Evolutionary conservation across 2,329 filamentous ascomycete genomes (phyloP).

Genomic region (Samsoniella hepiali): DNA sequence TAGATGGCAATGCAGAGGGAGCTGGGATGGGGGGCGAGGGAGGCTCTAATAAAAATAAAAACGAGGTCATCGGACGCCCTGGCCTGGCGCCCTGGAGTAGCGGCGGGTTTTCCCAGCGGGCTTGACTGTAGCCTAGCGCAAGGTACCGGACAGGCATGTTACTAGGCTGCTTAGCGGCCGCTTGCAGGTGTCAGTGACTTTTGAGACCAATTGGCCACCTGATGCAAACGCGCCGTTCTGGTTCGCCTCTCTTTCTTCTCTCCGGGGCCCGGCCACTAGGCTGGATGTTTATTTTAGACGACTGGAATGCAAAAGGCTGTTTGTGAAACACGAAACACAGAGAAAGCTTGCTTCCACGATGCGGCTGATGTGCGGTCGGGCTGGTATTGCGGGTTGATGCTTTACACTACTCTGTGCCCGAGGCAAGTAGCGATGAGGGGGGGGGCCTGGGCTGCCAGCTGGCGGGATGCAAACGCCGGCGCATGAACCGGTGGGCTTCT

Average conservation of each 20-base stretch:
- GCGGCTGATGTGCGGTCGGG: neutral
- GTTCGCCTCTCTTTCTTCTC: neutral
- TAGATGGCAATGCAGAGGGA: neutral
- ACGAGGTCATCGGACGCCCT: neutral
- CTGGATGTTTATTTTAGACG: neutral
- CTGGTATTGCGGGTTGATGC: neutral
- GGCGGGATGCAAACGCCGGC: neutral
- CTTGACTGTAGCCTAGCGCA: conserved; percentile 1
- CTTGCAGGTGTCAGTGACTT: neutral
- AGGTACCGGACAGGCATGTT: conserved; percentile 10
- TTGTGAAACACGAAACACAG: neutral
- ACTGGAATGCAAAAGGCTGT: neutral
- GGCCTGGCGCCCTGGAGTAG: neutral
- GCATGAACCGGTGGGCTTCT: neutral
- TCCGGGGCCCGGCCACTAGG: too few relatives aligned
- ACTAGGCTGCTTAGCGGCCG: neutral
- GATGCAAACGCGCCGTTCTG: conserved; percentile 5
- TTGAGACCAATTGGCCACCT: neutral
- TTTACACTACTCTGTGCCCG: neutral
- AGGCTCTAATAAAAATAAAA: conserved; percentile 6
- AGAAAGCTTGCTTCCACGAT: neutral
- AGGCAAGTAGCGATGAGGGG: neutral
- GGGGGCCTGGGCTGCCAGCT: neutral
- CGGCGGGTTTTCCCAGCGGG: neutral
- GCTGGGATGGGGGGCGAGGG: conserved; percentile 6